Conservation (phyloP, 768 basidiomycete genomes). For the Leccinum aurantiacum region DNA sequence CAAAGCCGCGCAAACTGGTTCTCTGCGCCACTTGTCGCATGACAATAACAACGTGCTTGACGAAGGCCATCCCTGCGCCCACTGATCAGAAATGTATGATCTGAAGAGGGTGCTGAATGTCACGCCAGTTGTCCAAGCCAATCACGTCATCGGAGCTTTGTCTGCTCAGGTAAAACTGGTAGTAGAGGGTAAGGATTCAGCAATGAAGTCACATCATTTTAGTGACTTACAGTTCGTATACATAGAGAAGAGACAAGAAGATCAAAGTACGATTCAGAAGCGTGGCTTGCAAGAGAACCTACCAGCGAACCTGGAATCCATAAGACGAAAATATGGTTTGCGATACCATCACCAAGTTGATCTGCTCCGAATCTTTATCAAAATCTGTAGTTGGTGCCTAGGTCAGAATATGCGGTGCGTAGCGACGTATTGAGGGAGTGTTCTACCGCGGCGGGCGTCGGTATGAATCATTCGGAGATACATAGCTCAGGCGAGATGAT, state of each 20-base stretch:
- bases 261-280: conserved; percentile 42
- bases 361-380: no score
- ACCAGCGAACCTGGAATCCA: conserved; percentile 37
- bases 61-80: conserved; percentile 31
- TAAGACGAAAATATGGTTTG: neutral
- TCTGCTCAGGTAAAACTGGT: conserved; percentile 37
- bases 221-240: conserved; percentile 10
- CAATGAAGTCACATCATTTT: conserved; percentile 13
- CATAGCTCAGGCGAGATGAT: no score
- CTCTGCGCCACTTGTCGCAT: conserved; percentile 35
- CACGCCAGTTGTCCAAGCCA: conserved; percentile 39
- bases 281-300: conserved; percentile 34
- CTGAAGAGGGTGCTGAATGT: conserved; percentile 13
- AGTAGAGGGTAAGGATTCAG: neutral
- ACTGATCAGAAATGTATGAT: conserved; percentile 13
- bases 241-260: conserved; percentile 41
- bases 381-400: no score
- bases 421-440: no score
- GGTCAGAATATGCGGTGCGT: no score
- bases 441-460: no score
- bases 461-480: no score
- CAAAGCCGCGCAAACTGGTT: conserved; percentile 36
- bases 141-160: conserved; percentile 41
- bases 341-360: no score
- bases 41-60: conserved; percentile 39